Base-by-base conservation (phyloP, 495 filamentous ascomycete genomes). In the Tuber borchii region DNA sequence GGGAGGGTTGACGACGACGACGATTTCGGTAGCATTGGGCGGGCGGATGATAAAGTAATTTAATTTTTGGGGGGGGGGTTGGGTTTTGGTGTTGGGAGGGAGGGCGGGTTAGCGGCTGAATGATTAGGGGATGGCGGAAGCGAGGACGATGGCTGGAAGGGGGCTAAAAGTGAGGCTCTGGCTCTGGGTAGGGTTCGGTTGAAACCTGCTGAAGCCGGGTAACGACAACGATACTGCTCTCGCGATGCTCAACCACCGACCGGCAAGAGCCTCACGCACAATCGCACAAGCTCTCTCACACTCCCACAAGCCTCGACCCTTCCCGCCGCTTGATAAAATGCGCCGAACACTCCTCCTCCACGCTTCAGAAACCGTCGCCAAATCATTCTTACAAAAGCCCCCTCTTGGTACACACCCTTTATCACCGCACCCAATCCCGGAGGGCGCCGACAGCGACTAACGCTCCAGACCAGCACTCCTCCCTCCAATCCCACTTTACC, bases 401-500 rank as follows among this genome's bases (percentile, higher is more conserved):
- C 61, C 65, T 20, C 48, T 78, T 56, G 71, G 77, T 77, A 45
- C 44, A 39, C 16, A 7, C 26, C 16, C 42, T 42, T 17, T 46
- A 37, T n/a, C 34, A 20, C 39, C 20, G 22, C 34, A 9, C 14
- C 26, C 17, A 6, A 22, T 48, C 31, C 71, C 42, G 19, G n/a
- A 16, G 26, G 69, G n/a, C n/a, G 68, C 75, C 34, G 34, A 37
- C 77, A 71, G 78, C 22, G 39, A 45, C 9, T 75, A 74, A 77
- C 88, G 91, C 16, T 87, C 88, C 2, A 87, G 89, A 14, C 86
- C 93, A 84, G 93, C 93, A 73, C 88, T 99, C 43, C 87, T 98
- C 69, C 96, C 96, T 5, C 96, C 96, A 1, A 91, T 98, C 45
- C 93, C 91, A 12, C 88, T 99, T 12, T 99, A 98, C 84, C 89